Percentiles rank a stretch among this genome's conserved stretches.
phyloP scores from a whole-genome alignment of 441 rosid genomes.

The Melianthus villosus region DNA sequence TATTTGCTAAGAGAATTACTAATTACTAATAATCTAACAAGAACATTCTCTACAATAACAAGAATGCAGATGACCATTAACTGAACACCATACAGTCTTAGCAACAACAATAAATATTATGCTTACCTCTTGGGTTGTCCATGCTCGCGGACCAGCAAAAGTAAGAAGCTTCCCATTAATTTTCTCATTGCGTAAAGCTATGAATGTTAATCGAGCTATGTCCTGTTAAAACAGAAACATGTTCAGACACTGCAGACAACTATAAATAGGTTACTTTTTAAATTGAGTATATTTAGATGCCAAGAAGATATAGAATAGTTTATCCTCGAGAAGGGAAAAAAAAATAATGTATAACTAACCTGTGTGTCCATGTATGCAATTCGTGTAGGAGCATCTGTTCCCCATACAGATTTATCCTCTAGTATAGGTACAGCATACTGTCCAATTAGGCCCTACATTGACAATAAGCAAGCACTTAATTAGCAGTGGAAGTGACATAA shows the following conservation, averaged over 20 bases:
- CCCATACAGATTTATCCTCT: slow-evolving; percentile 94
- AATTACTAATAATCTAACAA: no score
- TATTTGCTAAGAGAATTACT: no score
- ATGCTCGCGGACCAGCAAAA: slow-evolving; percentile 89
- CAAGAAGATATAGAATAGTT: not conserved
- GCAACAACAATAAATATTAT: no score
- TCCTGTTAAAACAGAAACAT: slow-evolving; percentile 27
- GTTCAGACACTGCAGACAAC: slow-evolving; percentile 1
- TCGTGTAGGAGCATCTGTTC: slow-evolving; percentile 92
- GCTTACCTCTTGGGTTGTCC: slow-evolving; percentile 92
- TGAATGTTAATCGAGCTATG: slow-evolving; percentile 71
- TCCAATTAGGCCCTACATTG: slow-evolving; percentile 63
- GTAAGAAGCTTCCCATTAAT: slow-evolving; percentile 62
- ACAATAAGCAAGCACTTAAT: slow-evolving; percentile 7
- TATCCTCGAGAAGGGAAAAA: not conserved
- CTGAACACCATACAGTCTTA: not conserved
- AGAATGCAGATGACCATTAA: no score
- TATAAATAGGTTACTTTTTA: not conserved
- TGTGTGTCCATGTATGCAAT: slow-evolving; percentile 96
- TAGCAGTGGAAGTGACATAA: not conserved
- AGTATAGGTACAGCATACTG: slow-evolving; percentile 91
- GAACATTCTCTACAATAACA: no score
- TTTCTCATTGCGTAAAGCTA: slow-evolving; percentile 66
- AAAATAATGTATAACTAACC: slow-evolving; percentile 18
- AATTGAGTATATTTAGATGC: no score